Evolutionary conservation across 2,329 filamentous ascomycete genomes (phyloP), one percentile per base, ranked within the genome.

Genomic region (Colletotrichum falcatum): DNA sequence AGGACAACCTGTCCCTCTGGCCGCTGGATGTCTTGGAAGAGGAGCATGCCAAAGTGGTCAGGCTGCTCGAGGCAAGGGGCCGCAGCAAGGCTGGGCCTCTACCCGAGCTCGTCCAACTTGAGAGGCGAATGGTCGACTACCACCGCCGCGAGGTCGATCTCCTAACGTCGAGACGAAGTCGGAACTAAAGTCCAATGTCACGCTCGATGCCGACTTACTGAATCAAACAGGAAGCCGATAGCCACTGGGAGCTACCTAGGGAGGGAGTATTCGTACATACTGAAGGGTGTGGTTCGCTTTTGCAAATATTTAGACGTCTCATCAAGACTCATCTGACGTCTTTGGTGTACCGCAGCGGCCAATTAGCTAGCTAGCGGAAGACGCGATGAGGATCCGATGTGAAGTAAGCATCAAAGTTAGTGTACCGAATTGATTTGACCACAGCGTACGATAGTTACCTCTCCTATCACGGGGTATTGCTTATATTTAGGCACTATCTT

Each of bases 1-100:
- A 58, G 2, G 53, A 54, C 26, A 48, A 46, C 18, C 28, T 51
- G 28, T 53, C 58, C 28, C 67, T 70, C 18, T 70, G 67, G 67
- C 67, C 67, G 11, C 51, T 70, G 3, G 67, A 70, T 3, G 39
- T 70, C 12, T 26, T 70, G 7, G 67, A 67, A 44, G 58, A 70
- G 20, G 67, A 70, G 39, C 67, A 67, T 59, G 64, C 51, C 20
- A 70, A 67, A 39, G 67, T 70, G 14, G 35, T 44, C 28, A 26
- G 23, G 7, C 53, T 70, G 23, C 44, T 70, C 18, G 46, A 37
- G 7, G 64, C 59, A 20, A 51, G 67, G n/a, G 46, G 33, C 1
- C 56, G 67, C 46, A 70, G 64, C 37, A 67, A 26, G 9, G 58
- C 58, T 8, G 67, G 67, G 1, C 64, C 58, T 14, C 23, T 70